Evolutionary conservation across 495 filamentous ascomycete species (phyloP).

Genomic region (Lophiotrema nucula): DNA sequence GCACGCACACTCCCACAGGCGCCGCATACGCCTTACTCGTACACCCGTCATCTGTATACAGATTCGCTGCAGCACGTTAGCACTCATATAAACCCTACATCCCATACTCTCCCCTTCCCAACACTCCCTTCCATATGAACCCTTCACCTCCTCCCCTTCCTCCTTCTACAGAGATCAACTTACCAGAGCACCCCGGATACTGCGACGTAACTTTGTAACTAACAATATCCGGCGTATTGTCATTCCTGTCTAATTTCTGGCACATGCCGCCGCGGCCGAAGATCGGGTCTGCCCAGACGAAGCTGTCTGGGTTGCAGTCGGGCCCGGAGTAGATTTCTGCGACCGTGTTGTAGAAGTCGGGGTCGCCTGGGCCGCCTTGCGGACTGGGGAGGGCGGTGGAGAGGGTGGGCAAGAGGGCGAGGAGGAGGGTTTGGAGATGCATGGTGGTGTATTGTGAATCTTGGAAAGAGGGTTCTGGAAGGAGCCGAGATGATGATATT

Average conservation of each 20-base stretch:
- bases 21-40: not conserved
- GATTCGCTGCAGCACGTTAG: too few species aligned
- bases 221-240: conserved; percentile 6
- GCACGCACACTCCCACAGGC: not conserved
- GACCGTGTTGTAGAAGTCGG: conserved; percentile 9
- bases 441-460: too few species aligned
- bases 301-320: not conserved
- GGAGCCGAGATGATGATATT: too few species aligned
- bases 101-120: too few species aligned
- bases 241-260: conserved; percentile 3
- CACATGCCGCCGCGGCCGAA: not conserved
- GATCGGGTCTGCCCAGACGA: conserved; percentile 3
- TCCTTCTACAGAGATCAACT: not conserved
- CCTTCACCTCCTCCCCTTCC: not conserved
- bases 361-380: not conserved
- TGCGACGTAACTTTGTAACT: conserved; percentile 1
- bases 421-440: not conserved
- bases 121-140: not conserved
- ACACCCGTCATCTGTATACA: not conserved
- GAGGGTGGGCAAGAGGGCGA: not conserved
- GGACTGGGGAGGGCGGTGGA: not conserved
- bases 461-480: too few species aligned
- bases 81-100: too few species aligned
- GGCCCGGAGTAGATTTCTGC: conserved; percentile 4
- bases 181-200: conserved; percentile 3